Percentiles rank a stretch among this genome's conserved stretches.
These are phyloP conservation scores for Candida boleticola DNA, from an alignment of 805 yeast species.

Conservation along the genomic window DNA sequence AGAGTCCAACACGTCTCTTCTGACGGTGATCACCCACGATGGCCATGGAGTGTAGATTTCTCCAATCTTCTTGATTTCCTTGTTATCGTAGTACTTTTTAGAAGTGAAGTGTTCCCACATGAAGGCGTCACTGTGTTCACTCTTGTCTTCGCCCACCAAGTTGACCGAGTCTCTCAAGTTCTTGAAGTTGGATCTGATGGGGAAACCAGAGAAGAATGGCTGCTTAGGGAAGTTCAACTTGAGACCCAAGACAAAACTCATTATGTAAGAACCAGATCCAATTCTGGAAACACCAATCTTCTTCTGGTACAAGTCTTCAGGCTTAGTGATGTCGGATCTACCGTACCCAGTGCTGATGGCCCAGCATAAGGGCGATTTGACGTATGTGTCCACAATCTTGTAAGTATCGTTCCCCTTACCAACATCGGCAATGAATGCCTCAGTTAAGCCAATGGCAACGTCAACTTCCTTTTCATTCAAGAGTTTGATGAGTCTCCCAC, in stretches of 20 bases:
- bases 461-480: conserved; percentile 64
- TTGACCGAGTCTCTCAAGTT: conserved; percentile 82
- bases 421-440: conserved; percentile 82
- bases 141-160: conserved; percentile 36
- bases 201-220: conserved; percentile 53
- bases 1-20: conserved; percentile 33
- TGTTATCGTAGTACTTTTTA: conserved; percentile 75
- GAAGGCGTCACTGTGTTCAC: conserved; percentile 68
- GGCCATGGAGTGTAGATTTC: conserved; percentile 97
- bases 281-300: conserved; percentile 79
- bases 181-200: conserved; percentile 63
- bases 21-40: conserved; percentile 78
- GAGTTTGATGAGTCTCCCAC: conserved; percentile 81
- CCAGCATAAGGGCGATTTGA: conserved; percentile 86
- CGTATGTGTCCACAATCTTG: conserved; percentile 77
- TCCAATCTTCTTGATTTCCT: conserved; percentile 80
- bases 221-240: conserved; percentile 47
- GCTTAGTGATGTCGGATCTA: conserved; percentile 52
- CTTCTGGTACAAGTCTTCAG: conserved; percentile 56
- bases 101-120: conserved; percentile 97
- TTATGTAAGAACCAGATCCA: conserved; percentile 89
- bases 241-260: conserved; percentile 81
- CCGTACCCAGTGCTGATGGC: conserved; percentile 75
- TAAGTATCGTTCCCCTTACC: conserved; percentile 67
- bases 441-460: conserved; percentile 85